Evolutionary conservation across 2,329 filamentous ascomycete species (phyloP), one percentile per base, ranked within the genome.

Genomic region (Botryosphaeria dothidea): DNA sequence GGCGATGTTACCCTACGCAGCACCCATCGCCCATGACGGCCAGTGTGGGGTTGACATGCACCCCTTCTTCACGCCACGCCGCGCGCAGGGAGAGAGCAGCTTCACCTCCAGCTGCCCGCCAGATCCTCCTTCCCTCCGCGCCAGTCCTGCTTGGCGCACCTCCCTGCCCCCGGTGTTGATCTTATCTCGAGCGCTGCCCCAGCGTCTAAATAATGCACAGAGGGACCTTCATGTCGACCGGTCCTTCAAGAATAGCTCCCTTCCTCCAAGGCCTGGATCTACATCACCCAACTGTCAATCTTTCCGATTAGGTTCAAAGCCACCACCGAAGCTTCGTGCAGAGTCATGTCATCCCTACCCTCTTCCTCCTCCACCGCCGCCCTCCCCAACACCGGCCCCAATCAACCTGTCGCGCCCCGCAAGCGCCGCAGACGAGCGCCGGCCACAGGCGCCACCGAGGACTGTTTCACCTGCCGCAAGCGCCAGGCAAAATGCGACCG

Each of bases 401-500:
- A 34, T 21, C 54, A 38, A 34, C 43, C 67, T 25, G 54, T 60
- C 36, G 46, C 64, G 63, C 76, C 72, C 72, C 83, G 69, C 70
- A 85, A 97, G 83, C 88, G 93, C 75, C 90, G 93, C 82, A 91
- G 93, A 85, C 88, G 93, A 81, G 92, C 93, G 21, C 91, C 92
- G 21, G 90, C 92, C 60, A 93, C 92, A 68, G 94, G 94, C 73
- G 94, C 94, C 66, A 88, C 92, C 51, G 93, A 96, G 78, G 94
- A 98, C 79, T 99, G 94, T 85, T 97, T 97, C 77, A 89, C 93
- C 48, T 99, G 94, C 82, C 86, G 89, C 70, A 95, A 93, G 81
- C 88, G 91, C 74, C 89, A 88, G 72, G 84, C 90, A 68, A 91
- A 92, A 78, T 99, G 94, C 82, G 94, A 98, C 80, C 89, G 94